These are phyloP conservation scores for Vaucheria bursata DNA, from an alignment of 352 stramenopile species.

Conservation along the genomic window DNA sequence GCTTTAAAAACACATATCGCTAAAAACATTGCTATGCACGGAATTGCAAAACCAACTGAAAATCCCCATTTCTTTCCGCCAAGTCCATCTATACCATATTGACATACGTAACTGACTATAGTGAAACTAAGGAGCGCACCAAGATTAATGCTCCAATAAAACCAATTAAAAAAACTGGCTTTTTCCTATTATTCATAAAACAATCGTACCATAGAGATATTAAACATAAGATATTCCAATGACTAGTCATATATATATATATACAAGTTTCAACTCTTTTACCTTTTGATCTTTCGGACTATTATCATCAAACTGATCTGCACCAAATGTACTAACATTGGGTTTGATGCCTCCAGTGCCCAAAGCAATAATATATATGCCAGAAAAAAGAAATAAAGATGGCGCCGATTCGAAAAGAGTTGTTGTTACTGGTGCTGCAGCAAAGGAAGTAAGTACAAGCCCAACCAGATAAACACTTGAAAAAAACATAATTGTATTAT, in stretches of 20 bases:
- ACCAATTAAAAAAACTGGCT: constrained; percentile 47
- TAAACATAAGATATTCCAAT: no score
- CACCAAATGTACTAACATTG: constrained; percentile 63
- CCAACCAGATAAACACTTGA: constrained; percentile 56
- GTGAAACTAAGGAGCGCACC: constrained; percentile 77
- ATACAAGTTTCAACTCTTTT: no score
- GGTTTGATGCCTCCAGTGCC: constrained; percentile 66
- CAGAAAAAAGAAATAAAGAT: constrained; percentile 21
- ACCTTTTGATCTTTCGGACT: constrained; percentile 43
- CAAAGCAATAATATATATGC: constrained; percentile 44
- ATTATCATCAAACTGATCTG: constrained; percentile 57
- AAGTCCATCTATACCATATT: constrained; percentile 72
- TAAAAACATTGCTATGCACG: constrained; percentile 61
- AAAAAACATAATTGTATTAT: constrained; percentile 58
- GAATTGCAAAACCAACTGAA: constrained; percentile 71
- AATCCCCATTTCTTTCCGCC: constrained; percentile 70
- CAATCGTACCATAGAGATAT: no score
- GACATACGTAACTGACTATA: constrained; percentile 73
- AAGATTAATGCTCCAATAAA: constrained; percentile 84
- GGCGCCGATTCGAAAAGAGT: not conserved
- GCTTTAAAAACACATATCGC: constrained; percentile 66
- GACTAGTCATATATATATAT: no score
- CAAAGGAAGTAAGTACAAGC: constrained; percentile 45
- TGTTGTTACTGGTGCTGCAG: not conserved
- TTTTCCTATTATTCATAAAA: constrained; percentile 11